Evolutionary conservation across 768 basidiomycete species (phyloP).

Genomic region (Cystobasidium tubakii): DNA sequence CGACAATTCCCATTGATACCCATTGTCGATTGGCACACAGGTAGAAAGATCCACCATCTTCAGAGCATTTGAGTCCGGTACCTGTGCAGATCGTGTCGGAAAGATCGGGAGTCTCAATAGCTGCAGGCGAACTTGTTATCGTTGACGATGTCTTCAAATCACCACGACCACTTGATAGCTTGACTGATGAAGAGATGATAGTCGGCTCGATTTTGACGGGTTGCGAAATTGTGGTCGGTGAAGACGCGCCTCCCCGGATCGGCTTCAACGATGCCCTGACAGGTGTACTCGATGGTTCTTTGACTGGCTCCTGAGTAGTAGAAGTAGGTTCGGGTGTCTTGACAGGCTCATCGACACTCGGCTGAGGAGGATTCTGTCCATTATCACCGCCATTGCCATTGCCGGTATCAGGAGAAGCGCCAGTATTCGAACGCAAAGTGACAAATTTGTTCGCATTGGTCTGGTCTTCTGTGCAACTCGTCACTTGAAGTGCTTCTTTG

Average conservation of each 20-base stretch:
- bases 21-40: neutral
- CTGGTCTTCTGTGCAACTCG: neutral
- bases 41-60: conserved; percentile 15
- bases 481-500: neutral
- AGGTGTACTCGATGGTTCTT: neutral
- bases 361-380: neutral
- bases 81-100: neutral
- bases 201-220: neutral
- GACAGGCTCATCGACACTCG: neutral
- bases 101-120: neutral
- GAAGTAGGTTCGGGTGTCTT: neutral
- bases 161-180: neutral
- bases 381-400: neutral
- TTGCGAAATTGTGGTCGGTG: neutral
- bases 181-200: neutral
- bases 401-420: neutral
- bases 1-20: conserved; percentile 7
- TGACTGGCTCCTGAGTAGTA: conserved; percentile 4
- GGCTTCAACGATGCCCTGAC: neutral
- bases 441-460: neutral
- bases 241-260: neutral
- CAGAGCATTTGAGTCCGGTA: neutral
- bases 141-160: neutral
- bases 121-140: neutral
- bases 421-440: conserved; percentile 12